A percentile compares a stretch with the other conserved stretches of the same genome.
Evolutionary conservation across 306 rosid genomes (phyloP).

Genomic region (Malus domestica): ASM211411v1 NC_041798.1:31712001-31712500

Average conservation of each 20-base stretch:
- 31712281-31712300: conserved; percentile 97
- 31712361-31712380: not conserved
- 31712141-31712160: not conserved
- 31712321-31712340: not conserved
- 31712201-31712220: not conserved
- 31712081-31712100: not conserved
- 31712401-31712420: not conserved
- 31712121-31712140: not conserved
- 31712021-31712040: not conserved
- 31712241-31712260: conserved; percentile 84
- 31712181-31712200: not conserved
- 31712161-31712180: not conserved
- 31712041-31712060: not conserved
- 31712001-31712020: not conserved
- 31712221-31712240: conserved; percentile 35
- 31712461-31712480: conserved; percentile 49
- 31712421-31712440: conserved; percentile 66
- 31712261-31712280: conserved; percentile 96
- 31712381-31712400: not conserved
- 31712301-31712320: conserved; percentile 97
- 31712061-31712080: not conserved
- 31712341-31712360: not conserved
- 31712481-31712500: conserved; percentile 49
- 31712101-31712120: not conserved
- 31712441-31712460: conserved; percentile 51